These are phyloP conservation scores for Collybia mongolica DNA, from an alignment of 768 basidiomycete species.

Conservation along the genomic window DNA sequence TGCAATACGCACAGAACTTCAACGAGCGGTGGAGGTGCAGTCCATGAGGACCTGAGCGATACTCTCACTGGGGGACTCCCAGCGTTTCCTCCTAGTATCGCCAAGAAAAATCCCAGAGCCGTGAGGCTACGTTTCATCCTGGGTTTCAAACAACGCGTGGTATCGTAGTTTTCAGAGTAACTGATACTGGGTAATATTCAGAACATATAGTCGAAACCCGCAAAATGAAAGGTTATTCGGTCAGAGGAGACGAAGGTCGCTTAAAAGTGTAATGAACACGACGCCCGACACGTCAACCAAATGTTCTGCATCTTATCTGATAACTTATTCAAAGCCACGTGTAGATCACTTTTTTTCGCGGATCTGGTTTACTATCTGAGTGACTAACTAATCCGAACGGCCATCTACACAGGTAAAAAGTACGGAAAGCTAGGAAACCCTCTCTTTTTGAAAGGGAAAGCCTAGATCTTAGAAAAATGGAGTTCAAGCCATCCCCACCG, in stretches of 20 bases:
- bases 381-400: too few species aligned
- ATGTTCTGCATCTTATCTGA: neutral
- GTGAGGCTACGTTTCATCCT: slow-evolving; percentile 15
- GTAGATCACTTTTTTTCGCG: too few species aligned
- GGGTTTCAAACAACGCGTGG: neutral
- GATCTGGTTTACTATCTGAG: too few species aligned
- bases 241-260: too few species aligned
- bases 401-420: too few species aligned
- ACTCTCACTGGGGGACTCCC: slow-evolving; percentile 54
- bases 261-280: neutral
- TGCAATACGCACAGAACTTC: slow-evolving; percentile 58
- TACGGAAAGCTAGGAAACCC: too few species aligned
- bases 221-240: too few species aligned
- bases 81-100: slow-evolving; percentile 7
- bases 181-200: too few species aligned
- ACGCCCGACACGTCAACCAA: slow-evolving; percentile 5
- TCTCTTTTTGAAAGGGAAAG: too few species aligned
- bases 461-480: slow-evolving; percentile 45
- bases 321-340: too few species aligned
- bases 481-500: slow-evolving; percentile 72
- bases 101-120: slow-evolving; percentile 14
- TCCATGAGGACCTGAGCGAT: slow-evolving; percentile 63
- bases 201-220: too few species aligned
- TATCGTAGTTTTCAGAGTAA: neutral
- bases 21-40: slow-evolving; percentile 57